A percentile compares a stretch with the other conserved stretches of the same genome.
Evolutionary conservation across 1,284 basidiomycete genomes (phyloP).

Genomic region (Trichosporon sp.): DNA sequence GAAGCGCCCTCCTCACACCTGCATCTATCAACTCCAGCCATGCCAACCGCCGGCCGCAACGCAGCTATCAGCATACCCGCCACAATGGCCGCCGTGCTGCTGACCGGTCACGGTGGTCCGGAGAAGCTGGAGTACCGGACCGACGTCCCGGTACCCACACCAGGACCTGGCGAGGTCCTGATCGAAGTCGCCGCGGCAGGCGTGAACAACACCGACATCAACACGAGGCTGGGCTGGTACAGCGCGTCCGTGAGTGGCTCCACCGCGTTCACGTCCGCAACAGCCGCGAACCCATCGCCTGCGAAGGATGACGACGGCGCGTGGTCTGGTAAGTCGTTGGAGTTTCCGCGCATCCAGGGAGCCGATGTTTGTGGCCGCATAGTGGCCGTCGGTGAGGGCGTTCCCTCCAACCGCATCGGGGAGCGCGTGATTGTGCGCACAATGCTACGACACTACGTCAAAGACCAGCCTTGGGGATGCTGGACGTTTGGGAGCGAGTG

Average conservation of each 20-base stretch:
- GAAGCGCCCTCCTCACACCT: background rate
- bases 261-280: background rate
- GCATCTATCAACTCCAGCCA: background rate
- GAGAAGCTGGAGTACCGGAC: constrained; percentile 5
- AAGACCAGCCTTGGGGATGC: constrained; percentile 1
- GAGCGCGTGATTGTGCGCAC: constrained; percentile 7
- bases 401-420: background rate
- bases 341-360: constrained; percentile 9
- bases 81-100: constrained; percentile 1
- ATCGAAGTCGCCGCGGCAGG: constrained; percentile 4
- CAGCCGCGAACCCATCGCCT: background rate
- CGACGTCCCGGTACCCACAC: constrained; percentile 3
- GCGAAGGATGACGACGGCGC: background rate
- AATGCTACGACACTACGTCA: constrained; percentile 7
- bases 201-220: constrained; percentile 11
- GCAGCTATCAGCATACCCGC: too few species aligned
- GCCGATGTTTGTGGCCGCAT: constrained; percentile 7
- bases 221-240: constrained; percentile 13
- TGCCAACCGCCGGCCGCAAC: background rate
- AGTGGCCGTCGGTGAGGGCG: background rate
- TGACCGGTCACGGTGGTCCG: constrained; percentile 5
- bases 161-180: background rate
- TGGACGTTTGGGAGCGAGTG: constrained; percentile 10
- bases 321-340: constrained; percentile 4
- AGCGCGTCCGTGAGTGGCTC: background rate